Base-by-base conservation (phyloP, 768 basidiomycete species). In the Leucocoprinus sp. region DNA sequence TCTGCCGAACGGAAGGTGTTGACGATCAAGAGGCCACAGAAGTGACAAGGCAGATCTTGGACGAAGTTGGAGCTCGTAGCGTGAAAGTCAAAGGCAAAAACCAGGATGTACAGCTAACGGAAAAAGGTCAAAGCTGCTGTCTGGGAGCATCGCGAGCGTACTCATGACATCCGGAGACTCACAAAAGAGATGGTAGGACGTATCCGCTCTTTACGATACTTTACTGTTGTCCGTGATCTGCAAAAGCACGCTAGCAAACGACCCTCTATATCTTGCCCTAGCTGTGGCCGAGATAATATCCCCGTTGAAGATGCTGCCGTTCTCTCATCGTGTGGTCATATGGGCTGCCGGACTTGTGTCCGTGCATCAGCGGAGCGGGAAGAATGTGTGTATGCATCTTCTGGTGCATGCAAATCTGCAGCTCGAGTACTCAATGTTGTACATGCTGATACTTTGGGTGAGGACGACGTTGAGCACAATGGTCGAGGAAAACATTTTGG, bases 321-420 rank as follows among this genome's bases (percentile, higher is more conserved):
- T 3, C 70, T 95, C 26, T 93, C 92, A 4, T 91, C 89, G 17
- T 97, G 93, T 53, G 93, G 93, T 6, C 93, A 97, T 59, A 81
- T 78, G 57, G 91, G 93, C 2, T 93, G 90, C 55, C 60, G 76
- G 54, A 62, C 70, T 2, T 93, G 90, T 57, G 85, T 96, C 52
- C 73, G 67, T 50, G 64, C 68, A 14, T 78, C 77, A 34, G 91
- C 92, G 2, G 80, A 82, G 50, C 74, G 71, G 40, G 87, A 92
- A 58, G 81, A 84, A 55, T 96, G 92, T 55, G 80, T 93, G 21
- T 82, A 85, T 53, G 77, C 79, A 18, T 70, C 70, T 4, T 73
- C 75, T 2, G 81, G 79, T 8, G 70, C 71, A 17, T 95, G 92
- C 60, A 79, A 75, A 56, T 88, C 88, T 8, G 81, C 85, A 1